Conservation (phyloP, 2,329 filamentous ascomycete species). For the Neonectria hederae region DNA sequence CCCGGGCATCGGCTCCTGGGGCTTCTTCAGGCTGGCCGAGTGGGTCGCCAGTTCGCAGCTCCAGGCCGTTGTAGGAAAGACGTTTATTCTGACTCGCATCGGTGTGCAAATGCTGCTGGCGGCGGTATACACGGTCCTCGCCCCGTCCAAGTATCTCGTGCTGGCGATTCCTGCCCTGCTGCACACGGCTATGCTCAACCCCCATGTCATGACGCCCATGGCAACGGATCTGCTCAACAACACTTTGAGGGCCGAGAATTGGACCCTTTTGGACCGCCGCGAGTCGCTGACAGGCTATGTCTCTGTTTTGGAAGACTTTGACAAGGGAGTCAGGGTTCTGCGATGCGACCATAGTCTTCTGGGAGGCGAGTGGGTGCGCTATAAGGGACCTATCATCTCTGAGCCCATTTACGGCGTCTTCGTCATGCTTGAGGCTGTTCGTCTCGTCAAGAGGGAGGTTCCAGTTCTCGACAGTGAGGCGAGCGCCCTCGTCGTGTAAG, state of each 20-base stretch:
- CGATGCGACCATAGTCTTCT: slow-evolving; percentile 94
- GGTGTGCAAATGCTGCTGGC: slow-evolving; percentile 76
- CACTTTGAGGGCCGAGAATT: slow-evolving; percentile 72
- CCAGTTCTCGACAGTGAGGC: slow-evolving; percentile 70
- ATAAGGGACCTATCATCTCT: slow-evolving; percentile 64
- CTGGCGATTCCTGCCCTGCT: slow-evolving; percentile 77
- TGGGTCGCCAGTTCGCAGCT: slow-evolving; percentile 52
- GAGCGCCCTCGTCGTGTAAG: slow-evolving; percentile 86
- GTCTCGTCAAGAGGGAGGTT: slow-evolving; percentile 73
- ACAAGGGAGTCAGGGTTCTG: slow-evolving; percentile 80
- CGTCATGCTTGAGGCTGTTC: slow-evolving; percentile 90
- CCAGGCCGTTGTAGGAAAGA: slow-evolving; percentile 65
- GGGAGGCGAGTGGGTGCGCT: slow-evolving; percentile 86
- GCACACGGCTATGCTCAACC: slow-evolving; percentile 77
- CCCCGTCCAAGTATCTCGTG: slow-evolving; percentile 74
- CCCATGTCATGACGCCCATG: slow-evolving; percentile 72
- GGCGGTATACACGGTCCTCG: slow-evolving; percentile 69
- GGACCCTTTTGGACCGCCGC: slow-evolving; percentile 79
- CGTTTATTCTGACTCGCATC: slow-evolving; percentile 73
- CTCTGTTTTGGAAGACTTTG: slow-evolving; percentile 82
- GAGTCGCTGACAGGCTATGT: slow-evolving; percentile 94
- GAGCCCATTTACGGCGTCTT: slow-evolving; percentile 98
- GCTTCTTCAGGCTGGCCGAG: slow-evolving; percentile 67
- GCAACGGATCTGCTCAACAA: slow-evolving; percentile 72
- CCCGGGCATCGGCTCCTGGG: slow-evolving; percentile 73